Evolutionary conservation across 345 rosid species (phyloP).

Genomic region (Garcia nutans): DNA sequence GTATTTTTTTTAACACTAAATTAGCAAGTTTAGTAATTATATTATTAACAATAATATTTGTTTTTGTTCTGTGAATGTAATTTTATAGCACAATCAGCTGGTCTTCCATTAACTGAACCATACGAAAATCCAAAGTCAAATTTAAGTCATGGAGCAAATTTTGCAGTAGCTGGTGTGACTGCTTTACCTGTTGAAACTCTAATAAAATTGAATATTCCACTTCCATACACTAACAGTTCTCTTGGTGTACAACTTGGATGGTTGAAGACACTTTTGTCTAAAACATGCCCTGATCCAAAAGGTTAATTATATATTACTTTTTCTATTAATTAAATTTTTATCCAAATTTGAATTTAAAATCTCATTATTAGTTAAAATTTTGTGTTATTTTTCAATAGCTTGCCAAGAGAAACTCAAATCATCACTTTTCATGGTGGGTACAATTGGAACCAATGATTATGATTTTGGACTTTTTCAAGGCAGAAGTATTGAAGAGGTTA

Average conservation of each 20-base stretch:
- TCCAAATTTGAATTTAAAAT: not conserved
- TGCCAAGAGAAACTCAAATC: constrained; percentile 1
- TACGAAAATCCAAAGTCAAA: not conserved
- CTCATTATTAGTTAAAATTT: not conserved
- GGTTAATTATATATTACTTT: not conserved
- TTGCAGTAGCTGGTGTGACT: constrained; percentile 3
- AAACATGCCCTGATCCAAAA: not conserved
- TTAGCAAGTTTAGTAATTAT: too few species aligned
- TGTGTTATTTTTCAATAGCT: not conserved
- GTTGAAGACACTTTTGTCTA: not conserved
- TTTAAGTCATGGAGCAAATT: constrained; percentile 14
- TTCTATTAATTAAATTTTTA: too few species aligned
- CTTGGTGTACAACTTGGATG: constrained; percentile 9
- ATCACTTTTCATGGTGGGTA: constrained; percentile 14
- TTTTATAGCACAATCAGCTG: constrained; percentile 13
- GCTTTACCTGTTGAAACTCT: not conserved
- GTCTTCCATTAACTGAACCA: constrained; percentile 8
- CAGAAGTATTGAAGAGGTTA: not conserved
- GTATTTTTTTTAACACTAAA: too few species aligned
- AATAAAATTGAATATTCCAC: not conserved
- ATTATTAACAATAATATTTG: too few species aligned
- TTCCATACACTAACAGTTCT: not conserved
- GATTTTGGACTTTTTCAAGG: not conserved
- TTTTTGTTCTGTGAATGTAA: not conserved
- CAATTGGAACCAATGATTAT: constrained; percentile 10